Evolutionary conservation across 2,329 filamentous ascomycete genomes (phyloP).

Genomic region (Lizonia empirigonia): DNA sequence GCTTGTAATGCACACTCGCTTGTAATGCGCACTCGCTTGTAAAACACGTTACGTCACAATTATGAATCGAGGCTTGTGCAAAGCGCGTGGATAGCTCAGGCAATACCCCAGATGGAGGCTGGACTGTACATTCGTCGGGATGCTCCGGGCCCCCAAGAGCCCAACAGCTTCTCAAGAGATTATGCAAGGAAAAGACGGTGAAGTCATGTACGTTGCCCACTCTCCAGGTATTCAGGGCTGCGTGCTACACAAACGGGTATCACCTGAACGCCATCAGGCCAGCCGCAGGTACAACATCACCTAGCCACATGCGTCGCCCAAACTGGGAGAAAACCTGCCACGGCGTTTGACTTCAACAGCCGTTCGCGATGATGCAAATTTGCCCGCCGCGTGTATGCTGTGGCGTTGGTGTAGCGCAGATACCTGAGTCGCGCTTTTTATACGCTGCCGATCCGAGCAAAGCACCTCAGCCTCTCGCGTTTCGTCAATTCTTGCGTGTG

Average conservation of each 20-base stretch:
- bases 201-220: background rate
- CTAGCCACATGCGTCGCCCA: constrained; percentile 9
- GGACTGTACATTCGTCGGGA: background rate
- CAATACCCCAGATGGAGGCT: background rate
- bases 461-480: background rate
- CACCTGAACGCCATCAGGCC: background rate
- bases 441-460: constrained; percentile 1
- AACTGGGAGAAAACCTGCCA: constrained; percentile 10
- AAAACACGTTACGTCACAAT: constrained; percentile 5
- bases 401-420: constrained; percentile 9
- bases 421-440: background rate
- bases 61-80: background rate
- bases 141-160: too few relatives aligned
- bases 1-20: too few relatives aligned
- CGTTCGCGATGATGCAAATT: constrained; percentile 18
- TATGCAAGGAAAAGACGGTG: background rate
- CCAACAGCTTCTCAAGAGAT: too few relatives aligned
- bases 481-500: constrained; percentile 2
- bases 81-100: background rate
- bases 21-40: too few relatives aligned
- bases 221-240: background rate
- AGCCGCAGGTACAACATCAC: background rate
- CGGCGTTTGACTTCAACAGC: constrained; percentile 8
- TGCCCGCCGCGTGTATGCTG: constrained; percentile 8
- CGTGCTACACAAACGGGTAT: constrained; percentile 12